Evolutionary conservation across 192 early-diverging fungal genomes (phyloP).

Genomic region (Podila clonocystis): DNA sequence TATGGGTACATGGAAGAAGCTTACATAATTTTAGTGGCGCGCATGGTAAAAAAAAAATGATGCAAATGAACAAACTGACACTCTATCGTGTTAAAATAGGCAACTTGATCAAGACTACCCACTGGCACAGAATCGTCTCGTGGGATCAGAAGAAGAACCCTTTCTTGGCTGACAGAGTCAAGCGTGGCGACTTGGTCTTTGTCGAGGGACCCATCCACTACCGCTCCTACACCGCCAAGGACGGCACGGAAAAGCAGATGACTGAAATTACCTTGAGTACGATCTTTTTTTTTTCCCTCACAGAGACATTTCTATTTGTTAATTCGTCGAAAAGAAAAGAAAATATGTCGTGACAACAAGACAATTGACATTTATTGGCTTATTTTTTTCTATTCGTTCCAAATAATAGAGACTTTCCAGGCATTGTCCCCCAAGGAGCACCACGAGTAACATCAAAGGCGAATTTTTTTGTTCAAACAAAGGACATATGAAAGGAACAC

Average conservation of each 20-base stretch:
- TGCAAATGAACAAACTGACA: background rate
- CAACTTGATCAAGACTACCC: constrained; percentile 72
- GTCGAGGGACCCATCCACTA: constrained; percentile 73
- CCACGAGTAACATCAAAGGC: background rate
- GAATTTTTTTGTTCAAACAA: background rate
- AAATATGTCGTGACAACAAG: background rate
- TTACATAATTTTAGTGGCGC: background rate
- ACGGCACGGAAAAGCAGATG: constrained; percentile 60
- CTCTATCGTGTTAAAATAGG: constrained; percentile 29
- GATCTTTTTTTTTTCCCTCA: background rate
- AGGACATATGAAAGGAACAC: background rate
- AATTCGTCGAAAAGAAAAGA: background rate
- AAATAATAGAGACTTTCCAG: constrained; percentile 21
- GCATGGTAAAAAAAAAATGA: constrained; percentile 7
- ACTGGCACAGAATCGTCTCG: constrained; percentile 71
- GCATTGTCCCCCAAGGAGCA: constrained; percentile 36
- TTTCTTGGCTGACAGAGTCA: constrained; percentile 55
- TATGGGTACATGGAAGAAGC: constrained; percentile 4
- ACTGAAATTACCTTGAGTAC: constrained; percentile 63
- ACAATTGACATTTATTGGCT: background rate
- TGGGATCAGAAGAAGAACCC: constrained; percentile 51
- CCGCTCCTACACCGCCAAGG: constrained; percentile 70
- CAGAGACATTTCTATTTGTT: background rate
- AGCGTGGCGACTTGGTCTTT: constrained; percentile 72
- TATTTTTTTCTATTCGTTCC: background rate